Conservation (phyloP, 352 stramenopile species). For the Pythium chondricola region DNA sequence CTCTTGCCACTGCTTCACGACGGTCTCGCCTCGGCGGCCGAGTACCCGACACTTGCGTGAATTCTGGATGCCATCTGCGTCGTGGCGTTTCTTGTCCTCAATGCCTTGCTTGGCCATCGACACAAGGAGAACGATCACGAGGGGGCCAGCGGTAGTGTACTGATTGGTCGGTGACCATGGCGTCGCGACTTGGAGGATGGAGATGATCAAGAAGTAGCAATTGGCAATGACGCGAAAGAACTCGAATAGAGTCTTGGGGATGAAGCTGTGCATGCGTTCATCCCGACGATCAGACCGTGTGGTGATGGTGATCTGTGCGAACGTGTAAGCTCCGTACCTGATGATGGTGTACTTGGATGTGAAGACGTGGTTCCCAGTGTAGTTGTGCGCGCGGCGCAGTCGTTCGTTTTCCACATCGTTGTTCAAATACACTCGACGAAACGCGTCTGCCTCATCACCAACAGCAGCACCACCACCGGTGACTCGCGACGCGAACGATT, state of each 20-base stretch:
- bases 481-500: not conserved
- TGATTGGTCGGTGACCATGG: conserved; percentile 66
- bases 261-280: too few relatives aligned
- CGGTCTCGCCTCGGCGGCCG: conserved; percentile 26
- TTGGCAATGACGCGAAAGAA: conserved; percentile 94
- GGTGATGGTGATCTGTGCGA: too few relatives aligned
- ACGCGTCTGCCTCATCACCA: conserved; percentile 16
- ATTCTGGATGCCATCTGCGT: conserved; percentile 62
- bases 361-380: conserved; percentile 67
- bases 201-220: conserved; percentile 94
- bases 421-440: conserved; percentile 50
- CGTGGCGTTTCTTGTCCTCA: conserved; percentile 75
- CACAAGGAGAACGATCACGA: conserved; percentile 68
- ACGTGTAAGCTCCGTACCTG: conserved; percentile 22
- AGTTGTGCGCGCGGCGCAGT: conserved; percentile 31
- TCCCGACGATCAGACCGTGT: too few relatives aligned
- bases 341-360: conserved; percentile 93
- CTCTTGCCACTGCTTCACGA: conserved; percentile 64
- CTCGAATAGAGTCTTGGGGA: conserved; percentile 91
- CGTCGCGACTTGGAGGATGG: conserved; percentile 85
- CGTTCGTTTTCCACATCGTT: conserved; percentile 58
- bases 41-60: conserved; percentile 44
- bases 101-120: conserved; percentile 75
- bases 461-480: conserved; percentile 1
- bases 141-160: conserved; percentile 66